Evolutionary conservation across 2,329 filamentous ascomycete species (phyloP), one percentile per base, ranked within the genome.

Genomic region (Chrysoporthe deuterocubensis): DNA sequence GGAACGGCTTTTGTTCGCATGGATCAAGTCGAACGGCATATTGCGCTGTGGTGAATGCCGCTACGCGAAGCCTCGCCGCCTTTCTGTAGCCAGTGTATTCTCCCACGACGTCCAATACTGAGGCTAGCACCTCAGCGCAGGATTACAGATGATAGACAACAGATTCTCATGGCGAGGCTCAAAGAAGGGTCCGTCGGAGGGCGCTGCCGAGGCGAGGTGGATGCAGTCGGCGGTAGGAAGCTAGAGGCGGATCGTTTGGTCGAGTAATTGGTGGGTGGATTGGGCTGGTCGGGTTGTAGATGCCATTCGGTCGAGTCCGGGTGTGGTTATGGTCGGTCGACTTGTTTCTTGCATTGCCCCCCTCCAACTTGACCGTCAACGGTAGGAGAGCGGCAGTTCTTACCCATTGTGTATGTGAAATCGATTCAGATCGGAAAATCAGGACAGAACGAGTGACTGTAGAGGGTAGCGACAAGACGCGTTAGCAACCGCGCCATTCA

Each of bases 1-100:
- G 67, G 81, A 79, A 67, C 83, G 83, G 68, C 78, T 74, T 72
- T 79, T 83, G 71, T 77, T 78, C 66, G 84, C 79, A 40, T 80
- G 75, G 52, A 80, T 78, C 74, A 83, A 75, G 70, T 82, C 80
- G 73, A 82, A 76, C 72, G 78, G 75, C 76, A 79, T 79, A 68
- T 68, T 74, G 72, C 13, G 32, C 21, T 63, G 34, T 56, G 43
- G 34, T 42, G 48, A 81, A 76, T 1, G 81, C 73, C 2, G 81
- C 79, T 21, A 80, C 68, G 44, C 82, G 76, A 71, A 82, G 78
- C 65, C 80, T 78, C 9, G 80, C 81, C 72, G 84, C 75, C 71
- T 78, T 79, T 34, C 26, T 34, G 56, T 11, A 18, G 14, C 13
- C 7, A 40, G 40, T 5, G 9, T 60, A n/a, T 32, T 32, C n/a